phyloP scores from a whole-genome alignment of 2,329 filamentous ascomycete genomes.

The Sodiomyces alkalinus region DNA sequence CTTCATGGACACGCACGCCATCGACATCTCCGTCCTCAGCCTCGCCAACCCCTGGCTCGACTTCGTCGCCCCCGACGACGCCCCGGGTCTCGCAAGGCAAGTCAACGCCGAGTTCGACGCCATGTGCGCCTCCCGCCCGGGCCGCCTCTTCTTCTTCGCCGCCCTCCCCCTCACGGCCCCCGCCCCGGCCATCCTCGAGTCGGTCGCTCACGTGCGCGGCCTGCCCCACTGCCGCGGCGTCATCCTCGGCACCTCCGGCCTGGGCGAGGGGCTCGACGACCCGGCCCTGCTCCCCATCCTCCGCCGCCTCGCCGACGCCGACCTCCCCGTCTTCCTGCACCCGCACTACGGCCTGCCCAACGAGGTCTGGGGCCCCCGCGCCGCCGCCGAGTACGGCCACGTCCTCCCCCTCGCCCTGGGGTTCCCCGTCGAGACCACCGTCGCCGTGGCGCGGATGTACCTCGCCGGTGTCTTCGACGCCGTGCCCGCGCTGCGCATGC shows the following conservation, averaged over 20 bases:
- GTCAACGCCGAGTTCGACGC: conserved; percentile 68
- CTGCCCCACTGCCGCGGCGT: conserved; percentile 66
- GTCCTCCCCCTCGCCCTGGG: conserved; percentile 75
- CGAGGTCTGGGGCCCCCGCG: conserved; percentile 62
- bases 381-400: conserved; percentile 60
- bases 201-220: conserved; percentile 32
- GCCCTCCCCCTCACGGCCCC: conserved; percentile 43
- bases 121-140: conserved; percentile 51
- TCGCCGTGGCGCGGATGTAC: conserved; percentile 76
- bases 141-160: conserved; percentile 69
- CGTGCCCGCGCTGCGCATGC: conserved; percentile 51
- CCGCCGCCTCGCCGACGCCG: conserved; percentile 46
- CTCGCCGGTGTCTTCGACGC: conserved; percentile 74
- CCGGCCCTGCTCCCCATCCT: conserved; percentile 57
- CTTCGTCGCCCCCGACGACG: conserved; percentile 50
- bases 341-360: conserved; percentile 81
- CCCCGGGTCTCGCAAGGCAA: conserved; percentile 43
- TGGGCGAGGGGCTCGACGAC: conserved; percentile 73
- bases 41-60: conserved; percentile 92
- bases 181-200: conserved; percentile 20
- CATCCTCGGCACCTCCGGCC: conserved; percentile 71
- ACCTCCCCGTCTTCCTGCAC: conserved; percentile 66
- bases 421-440: conserved; percentile 86
- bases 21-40: conserved; percentile 72
- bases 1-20: conserved; percentile 77